These are phyloP conservation scores for Triangularia setosa DNA, from an alignment of 2,329 filamentous ascomycete genomes.

Conservation along the genomic window DNA sequence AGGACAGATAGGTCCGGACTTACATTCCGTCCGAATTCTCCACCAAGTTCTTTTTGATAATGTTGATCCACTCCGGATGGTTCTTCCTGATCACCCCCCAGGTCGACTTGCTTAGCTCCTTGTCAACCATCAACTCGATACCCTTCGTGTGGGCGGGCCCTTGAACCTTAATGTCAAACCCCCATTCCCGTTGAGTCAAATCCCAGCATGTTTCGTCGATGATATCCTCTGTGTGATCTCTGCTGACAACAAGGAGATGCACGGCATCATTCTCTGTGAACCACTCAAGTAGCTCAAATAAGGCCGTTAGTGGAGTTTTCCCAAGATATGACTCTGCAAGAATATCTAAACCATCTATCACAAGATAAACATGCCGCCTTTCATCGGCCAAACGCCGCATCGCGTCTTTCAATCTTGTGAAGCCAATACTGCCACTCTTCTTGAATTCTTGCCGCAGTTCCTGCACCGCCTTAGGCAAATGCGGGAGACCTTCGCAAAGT, in stretches of 20 bases:
- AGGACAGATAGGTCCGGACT: neutral
- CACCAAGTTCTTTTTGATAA: neutral
- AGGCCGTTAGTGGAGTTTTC: neutral
- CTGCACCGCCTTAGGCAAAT: neutral
- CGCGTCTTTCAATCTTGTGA: neutral
- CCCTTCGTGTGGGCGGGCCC: neutral
- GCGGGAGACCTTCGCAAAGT: neutral
- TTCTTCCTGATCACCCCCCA: neutral
- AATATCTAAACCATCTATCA: neutral
- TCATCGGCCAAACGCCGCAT: neutral
- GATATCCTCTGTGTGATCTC: neutral
- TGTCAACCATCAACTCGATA: neutral
- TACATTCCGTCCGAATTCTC: neutral
- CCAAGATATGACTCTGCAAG: neutral
- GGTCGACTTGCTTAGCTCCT: neutral
- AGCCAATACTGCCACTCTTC: neutral
- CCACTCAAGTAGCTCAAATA: neutral
- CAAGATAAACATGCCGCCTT: neutral
- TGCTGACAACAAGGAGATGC: neutral
- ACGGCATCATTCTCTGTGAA: neutral
- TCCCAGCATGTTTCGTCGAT: neutral
- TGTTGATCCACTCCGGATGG: neutral
- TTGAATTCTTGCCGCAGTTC: neutral
- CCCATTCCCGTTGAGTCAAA: neutral
- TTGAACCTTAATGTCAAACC: neutral